phyloP scores from a whole-genome alignment of 108 stramenopile species.

The Schizochytrium sp. region DNA sequence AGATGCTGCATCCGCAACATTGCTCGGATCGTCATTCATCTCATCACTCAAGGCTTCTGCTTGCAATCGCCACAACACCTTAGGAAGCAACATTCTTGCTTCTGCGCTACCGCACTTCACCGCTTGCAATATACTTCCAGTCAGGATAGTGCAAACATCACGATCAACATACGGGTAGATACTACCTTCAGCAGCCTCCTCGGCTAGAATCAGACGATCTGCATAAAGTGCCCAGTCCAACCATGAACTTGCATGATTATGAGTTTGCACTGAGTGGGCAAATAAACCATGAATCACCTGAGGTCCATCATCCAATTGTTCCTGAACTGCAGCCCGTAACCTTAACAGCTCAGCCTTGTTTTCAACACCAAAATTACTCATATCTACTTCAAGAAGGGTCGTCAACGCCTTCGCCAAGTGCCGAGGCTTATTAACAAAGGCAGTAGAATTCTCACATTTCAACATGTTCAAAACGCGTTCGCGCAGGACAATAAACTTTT shows the following conservation, averaged over 20 bases:
- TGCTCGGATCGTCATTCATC: neutral
- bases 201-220: slow-evolving; percentile 23
- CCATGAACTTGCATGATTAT: neutral
- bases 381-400: neutral
- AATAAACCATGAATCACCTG: neutral
- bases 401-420: neutral
- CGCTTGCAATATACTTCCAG: slow-evolving; percentile 22
- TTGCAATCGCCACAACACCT: slow-evolving; percentile 29
- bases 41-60: neutral
- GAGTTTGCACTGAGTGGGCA: neutral
- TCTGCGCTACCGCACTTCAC: slow-evolving; percentile 41
- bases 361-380: neutral
- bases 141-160: slow-evolving; percentile 6
- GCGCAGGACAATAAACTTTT: neutral
- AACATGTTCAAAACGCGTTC: slow-evolving; percentile 30
- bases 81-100: neutral
- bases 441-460: neutral
- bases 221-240: slow-evolving; percentile 14
- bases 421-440: neutral
- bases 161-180: slow-evolving; percentile 19
- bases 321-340: slow-evolving; percentile 30
- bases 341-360: slow-evolving; percentile 12
- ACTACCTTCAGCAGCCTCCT: neutral
- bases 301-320: neutral
- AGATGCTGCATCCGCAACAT: slow-evolving; percentile 15